Conservation (phyloP, 2,329 filamentous ascomycete genomes). For the Ophiocordyceps unilateralis region DNA sequence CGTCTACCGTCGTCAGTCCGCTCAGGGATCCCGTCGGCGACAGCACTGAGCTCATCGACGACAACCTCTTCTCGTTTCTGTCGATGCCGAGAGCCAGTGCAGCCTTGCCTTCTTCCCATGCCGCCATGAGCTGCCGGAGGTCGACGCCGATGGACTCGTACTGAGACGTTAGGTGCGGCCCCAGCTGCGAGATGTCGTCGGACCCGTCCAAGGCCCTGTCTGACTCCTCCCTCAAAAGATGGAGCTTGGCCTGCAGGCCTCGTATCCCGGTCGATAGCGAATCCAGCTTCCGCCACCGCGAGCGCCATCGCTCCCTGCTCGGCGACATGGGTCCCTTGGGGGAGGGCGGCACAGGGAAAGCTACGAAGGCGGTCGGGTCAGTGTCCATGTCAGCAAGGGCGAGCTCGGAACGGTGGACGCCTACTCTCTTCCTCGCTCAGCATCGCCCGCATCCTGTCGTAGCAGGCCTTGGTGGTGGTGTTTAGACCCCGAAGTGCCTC, state of each 20-base stretch:
- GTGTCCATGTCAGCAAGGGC: no score
- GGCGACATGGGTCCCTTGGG: slow-evolving; percentile 49
- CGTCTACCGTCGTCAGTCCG: slow-evolving; percentile 46
- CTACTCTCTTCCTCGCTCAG: slow-evolving; percentile 66
- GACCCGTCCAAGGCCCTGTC: slow-evolving; percentile 62
- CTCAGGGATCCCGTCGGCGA: slow-evolving; percentile 48
- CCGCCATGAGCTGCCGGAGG: slow-evolving; percentile 59
- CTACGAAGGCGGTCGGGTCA: slow-evolving; percentile 13
- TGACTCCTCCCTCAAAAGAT: slow-evolving; percentile 78
- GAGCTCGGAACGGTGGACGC: slow-evolving; percentile 11
- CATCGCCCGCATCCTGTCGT: slow-evolving; percentile 48
- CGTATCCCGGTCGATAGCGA: slow-evolving; percentile 80
- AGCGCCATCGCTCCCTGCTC: slow-evolving; percentile 66
- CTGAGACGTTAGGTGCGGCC: slow-evolving; percentile 63
- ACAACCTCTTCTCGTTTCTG: slow-evolving; percentile 55
- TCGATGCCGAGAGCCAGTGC: slow-evolving; percentile 69
- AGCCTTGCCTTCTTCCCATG: slow-evolving; percentile 80
- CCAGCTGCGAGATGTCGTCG: slow-evolving; percentile 56
- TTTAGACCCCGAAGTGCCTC: slow-evolving; percentile 57
- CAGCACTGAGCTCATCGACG: slow-evolving; percentile 40
- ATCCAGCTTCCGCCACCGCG: slow-evolving; percentile 75
- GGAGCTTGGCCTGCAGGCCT: slow-evolving; percentile 85
- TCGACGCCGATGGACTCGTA: slow-evolving; percentile 92
- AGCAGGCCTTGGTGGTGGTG: slow-evolving; percentile 40
- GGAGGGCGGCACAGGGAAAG: slow-evolving; percentile 34